phyloP scores from a whole-genome alignment of 2,329 filamentous ascomycete genomes.

The Fusarium concolor region DNA sequence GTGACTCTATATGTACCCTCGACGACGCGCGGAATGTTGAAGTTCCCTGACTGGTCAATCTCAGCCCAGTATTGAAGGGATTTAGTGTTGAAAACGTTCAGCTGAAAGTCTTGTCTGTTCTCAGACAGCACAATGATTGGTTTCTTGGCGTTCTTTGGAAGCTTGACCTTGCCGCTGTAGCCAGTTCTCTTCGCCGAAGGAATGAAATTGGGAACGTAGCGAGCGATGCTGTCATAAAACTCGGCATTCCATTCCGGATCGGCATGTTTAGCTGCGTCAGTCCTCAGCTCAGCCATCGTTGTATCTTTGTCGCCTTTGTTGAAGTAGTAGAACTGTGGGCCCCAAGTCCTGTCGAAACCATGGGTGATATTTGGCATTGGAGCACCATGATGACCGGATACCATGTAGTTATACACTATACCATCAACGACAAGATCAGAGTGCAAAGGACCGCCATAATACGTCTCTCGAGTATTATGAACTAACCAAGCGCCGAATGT shows the following conservation, averaged over 20 bases:
- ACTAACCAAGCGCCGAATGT: slow-evolving; percentile 71
- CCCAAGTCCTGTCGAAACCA: slow-evolving; percentile 73
- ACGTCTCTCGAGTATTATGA: slow-evolving; percentile 71
- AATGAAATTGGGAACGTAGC: slow-evolving; percentile 22
- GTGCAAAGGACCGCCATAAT: slow-evolving; percentile 69
- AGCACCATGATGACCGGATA: slow-evolving; percentile 70
- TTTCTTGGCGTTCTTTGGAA: slow-evolving; percentile 22
- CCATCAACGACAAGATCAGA: slow-evolving; percentile 72
- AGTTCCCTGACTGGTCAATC: slow-evolving; percentile 56
- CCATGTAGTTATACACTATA: slow-evolving; percentile 72
- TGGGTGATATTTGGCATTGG: slow-evolving; percentile 71
- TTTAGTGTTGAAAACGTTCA: slow-evolving; percentile 59
- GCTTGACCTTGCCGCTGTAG: slow-evolving; percentile 28
- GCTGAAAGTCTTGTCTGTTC: slow-evolving; percentile 45
- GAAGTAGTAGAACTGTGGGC: slow-evolving; percentile 71
- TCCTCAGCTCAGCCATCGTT: slow-evolving; percentile 6
- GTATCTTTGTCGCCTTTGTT: slow-evolving; percentile 53
- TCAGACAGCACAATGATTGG: slow-evolving; percentile 64
- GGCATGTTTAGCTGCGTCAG: slow-evolving; percentile 29
- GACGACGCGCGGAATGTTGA: slow-evolving; percentile 28
- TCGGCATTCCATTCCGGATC: slow-evolving; percentile 31
- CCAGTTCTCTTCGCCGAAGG: slow-evolving; percentile 18
- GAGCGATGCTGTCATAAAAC: slow-evolving; percentile 37
- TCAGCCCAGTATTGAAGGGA: slow-evolving; percentile 72
- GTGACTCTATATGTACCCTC: slow-evolving; percentile 35